Base-by-base conservation (phyloP, 2,329 filamentous ascomycete species). In the Ophiostoma piceae region DNA sequence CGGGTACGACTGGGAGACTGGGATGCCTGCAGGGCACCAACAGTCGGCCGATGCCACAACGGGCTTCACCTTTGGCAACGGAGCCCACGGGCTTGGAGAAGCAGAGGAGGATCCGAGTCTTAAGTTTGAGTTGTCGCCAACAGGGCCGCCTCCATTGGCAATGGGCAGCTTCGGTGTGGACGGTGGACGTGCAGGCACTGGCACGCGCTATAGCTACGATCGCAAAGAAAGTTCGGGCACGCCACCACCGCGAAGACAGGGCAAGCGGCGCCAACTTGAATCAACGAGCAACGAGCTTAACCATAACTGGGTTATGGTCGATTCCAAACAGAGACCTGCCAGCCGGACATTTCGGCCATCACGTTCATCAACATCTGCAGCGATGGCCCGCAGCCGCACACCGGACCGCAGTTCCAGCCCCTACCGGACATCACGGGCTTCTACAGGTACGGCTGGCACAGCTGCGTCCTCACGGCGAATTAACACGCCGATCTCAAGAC, bases 261-360 rank as follows among this genome's bases (percentile, higher is more conserved):
- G 35, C 83, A 88, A 87, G 75, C 80, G 85, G 60, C 80, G 85
- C 62, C 85, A 87, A 71, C 81, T 84, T n/a, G 79, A 81, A 68
- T 76, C 80, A 1, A 80, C 82, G 22, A 80, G 82, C 43, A 84
- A 87, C 72, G 86, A 89, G 62, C 80, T 91, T 6, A 82, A 85
- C 39, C 85, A 83, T 69, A 91, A 88, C 78, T 93, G 90, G 90
- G 88, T 93, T 37, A 82, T 93, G 73, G 87, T 93, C 35, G 80
- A 81, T 83, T 64, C 77, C 77, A 22, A 73, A 72, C 51, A 67
- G 19, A 35, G 60, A 51, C 54, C 43, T 16, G 16, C 43, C n/a
- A 35, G 32, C 11, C 39, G 14, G 8, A 6, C 39, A 7, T n/a
- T 29, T 2, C 37, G 32, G 4, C 8, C 70, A 43, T 62, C 66